A percentile compares a stretch with the other conserved stretches of the same genome.
phyloP scores from a whole-genome alignment of 257 asterid species.

The Parsonsia alboflavescens region DNA sequence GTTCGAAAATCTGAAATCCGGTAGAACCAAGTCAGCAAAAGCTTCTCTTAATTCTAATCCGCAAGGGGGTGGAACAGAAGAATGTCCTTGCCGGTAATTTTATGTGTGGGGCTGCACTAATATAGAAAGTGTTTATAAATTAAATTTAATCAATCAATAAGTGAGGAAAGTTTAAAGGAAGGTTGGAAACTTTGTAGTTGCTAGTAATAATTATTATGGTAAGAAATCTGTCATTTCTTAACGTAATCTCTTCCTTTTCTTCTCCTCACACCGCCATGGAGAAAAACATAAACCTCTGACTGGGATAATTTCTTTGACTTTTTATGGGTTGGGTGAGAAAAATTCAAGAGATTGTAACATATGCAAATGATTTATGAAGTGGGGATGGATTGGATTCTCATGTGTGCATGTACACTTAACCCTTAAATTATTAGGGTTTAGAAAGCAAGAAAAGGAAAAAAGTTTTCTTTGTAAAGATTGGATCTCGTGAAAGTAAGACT shows the following conservation, averaged over 20 bases:
- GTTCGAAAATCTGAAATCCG: neutral
- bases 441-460: constrained; percentile 32
- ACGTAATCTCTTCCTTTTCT: neutral
- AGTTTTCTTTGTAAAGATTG: constrained; percentile 30
- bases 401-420: neutral
- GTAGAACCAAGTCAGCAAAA: neutral
- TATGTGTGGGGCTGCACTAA: neutral
- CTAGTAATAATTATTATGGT: neutral
- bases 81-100: neutral
- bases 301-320: constrained; percentile 7
- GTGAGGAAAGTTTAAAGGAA: neutral
- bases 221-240: constrained; percentile 4
- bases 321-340: neutral
- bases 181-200: neutral
- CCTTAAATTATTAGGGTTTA: constrained; percentile 24
- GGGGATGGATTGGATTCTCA: too few species aligned
- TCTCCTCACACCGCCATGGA: neutral
- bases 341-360: neutral
- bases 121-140: neutral
- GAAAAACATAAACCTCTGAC: constrained; percentile 8
- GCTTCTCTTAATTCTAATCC: neutral
- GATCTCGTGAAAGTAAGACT: constrained; percentile 62
- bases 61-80: neutral
- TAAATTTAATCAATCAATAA: neutral
- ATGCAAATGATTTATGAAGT: neutral